phyloP scores from a whole-genome alignment of 2,329 filamentous ascomycete species.

The Aurifilum marmelostoma region DNA sequence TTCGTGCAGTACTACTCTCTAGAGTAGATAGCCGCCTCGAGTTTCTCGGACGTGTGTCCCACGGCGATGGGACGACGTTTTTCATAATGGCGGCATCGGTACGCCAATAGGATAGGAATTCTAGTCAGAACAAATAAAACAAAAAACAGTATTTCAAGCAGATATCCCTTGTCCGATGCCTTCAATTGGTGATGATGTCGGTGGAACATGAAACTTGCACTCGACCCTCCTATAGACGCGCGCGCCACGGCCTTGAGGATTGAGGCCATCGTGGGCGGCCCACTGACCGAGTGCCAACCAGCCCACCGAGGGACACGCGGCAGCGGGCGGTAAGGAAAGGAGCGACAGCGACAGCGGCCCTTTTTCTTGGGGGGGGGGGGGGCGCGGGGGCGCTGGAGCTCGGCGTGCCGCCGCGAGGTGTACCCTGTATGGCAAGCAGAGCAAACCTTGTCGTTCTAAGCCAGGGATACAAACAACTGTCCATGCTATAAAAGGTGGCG shows the following conservation, averaged over 20 bases:
- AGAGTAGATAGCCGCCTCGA: constrained; percentile 19
- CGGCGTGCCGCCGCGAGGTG: constrained; percentile 22
- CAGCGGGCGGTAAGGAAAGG: constrained; percentile 10
- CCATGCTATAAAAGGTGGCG: not conserved
- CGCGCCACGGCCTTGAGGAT: constrained; percentile 19
- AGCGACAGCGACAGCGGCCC: not conserved
- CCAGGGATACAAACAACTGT: not conserved
- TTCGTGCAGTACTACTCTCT: constrained; percentile 1
- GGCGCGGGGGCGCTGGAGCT: not conserved
- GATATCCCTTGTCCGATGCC: not conserved
- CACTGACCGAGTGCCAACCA: constrained; percentile 3
- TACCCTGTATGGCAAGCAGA: not conserved
- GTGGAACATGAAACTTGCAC: constrained; percentile 10
- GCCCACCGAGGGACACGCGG: not conserved
- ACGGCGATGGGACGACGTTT: constrained; percentile 12
- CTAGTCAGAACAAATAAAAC: constrained; percentile 22
- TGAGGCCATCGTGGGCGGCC: constrained; percentile 28
- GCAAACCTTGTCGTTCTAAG: not conserved
- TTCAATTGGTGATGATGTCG: constrained; percentile 17
- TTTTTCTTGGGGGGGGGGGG: no score
- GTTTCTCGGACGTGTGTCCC: constrained; percentile 8
- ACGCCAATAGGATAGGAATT: not conserved
- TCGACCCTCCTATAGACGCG: constrained; percentile 21
- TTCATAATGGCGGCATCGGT: constrained; percentile 7
- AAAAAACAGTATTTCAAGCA: constrained; percentile 16